A percentile compares a stretch with the other conserved stretches of the same genome.
These are phyloP conservation scores for Trametes sanguinea DNA, from an alignment of 768 basidiomycete species.

Conservation along the genomic window DNA sequence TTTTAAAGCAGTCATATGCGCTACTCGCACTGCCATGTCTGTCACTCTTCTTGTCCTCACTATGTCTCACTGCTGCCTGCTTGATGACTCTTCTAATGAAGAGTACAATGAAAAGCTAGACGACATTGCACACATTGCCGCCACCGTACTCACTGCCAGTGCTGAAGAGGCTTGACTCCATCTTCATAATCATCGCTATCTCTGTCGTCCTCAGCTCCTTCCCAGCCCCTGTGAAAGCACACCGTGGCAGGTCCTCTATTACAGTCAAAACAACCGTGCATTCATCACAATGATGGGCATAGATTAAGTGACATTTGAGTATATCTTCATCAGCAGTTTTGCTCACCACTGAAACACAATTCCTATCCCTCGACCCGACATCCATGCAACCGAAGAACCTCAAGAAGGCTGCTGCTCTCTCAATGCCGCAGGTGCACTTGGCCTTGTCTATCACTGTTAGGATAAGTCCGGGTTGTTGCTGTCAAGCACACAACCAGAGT, in stretches of 20 bases:
- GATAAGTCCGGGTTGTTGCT: no score
- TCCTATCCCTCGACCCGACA: slow-evolving; percentile 37
- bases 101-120: not conserved
- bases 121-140: not conserved
- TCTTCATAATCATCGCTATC: slow-evolving; percentile 30
- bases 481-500: no score
- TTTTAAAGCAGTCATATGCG: not conserved
- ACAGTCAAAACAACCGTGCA: slow-evolving; percentile 37
- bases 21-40: not conserved
- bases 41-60: not conserved
- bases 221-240: slow-evolving; percentile 38
- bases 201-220: slow-evolving; percentile 35
- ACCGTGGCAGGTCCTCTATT: slow-evolving; percentile 40
- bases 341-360: slow-evolving; percentile 2
- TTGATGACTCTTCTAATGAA: not conserved
- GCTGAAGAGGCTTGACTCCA: not conserved
- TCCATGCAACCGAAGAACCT: slow-evolving; percentile 26
- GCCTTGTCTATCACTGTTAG: slow-evolving; percentile 39
- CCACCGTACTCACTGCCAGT: not conserved
- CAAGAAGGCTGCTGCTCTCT: slow-evolving; percentile 34
- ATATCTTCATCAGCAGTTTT: slow-evolving; percentile 40
- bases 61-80: not conserved
- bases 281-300: slow-evolving; percentile 45
- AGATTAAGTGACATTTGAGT: slow-evolving; percentile 38
- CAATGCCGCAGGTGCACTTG: slow-evolving; percentile 43